Percentiles rank a stretch among this genome's conserved stretches.
Conservation (phyloP, 345 rosid species). For the Citrus medica region DNA sequence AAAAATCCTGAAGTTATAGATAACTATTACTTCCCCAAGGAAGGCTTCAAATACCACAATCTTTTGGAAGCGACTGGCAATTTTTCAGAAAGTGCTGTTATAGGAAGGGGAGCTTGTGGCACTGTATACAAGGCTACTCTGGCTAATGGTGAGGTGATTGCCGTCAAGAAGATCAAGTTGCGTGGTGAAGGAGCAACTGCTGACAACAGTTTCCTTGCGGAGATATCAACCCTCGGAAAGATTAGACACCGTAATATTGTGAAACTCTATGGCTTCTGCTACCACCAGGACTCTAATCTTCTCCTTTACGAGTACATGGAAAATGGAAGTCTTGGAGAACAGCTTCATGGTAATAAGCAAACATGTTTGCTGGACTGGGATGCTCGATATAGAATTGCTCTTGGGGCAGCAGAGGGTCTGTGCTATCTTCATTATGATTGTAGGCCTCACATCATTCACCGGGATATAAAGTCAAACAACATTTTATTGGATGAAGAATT, state of each 20-base stretch:
- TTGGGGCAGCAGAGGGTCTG: constrained; percentile 83
- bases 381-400: constrained; percentile 57
- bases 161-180: constrained; percentile 69
- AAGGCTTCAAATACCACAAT: constrained; percentile 68
- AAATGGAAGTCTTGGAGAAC: constrained; percentile 78
- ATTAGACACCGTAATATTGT: constrained; percentile 81
- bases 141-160: constrained; percentile 59
- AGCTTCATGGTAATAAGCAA: constrained; percentile 44
- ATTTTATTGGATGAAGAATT: constrained; percentile 67
- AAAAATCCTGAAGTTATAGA: constrained; percentile 40
- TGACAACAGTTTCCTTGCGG: constrained; percentile 70
- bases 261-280: constrained; percentile 77
- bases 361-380: constrained; percentile 54
- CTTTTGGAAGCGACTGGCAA: constrained; percentile 64
- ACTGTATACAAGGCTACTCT: constrained; percentile 66
- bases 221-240: constrained; percentile 77
- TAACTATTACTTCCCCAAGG: constrained; percentile 66
- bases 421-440: constrained; percentile 81
- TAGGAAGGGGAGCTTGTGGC: constrained; percentile 88
- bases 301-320: constrained; percentile 77
- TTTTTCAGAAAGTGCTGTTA: constrained; percentile 50
- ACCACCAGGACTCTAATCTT: constrained; percentile 65
- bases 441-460: constrained; percentile 72
- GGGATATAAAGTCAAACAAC: constrained; percentile 81
- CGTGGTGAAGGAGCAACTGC: constrained; percentile 55